Evolutionary conservation across 2,329 filamentous ascomycete genomes (phyloP).

Genomic region (Chaetomium olivaceum): DNA sequence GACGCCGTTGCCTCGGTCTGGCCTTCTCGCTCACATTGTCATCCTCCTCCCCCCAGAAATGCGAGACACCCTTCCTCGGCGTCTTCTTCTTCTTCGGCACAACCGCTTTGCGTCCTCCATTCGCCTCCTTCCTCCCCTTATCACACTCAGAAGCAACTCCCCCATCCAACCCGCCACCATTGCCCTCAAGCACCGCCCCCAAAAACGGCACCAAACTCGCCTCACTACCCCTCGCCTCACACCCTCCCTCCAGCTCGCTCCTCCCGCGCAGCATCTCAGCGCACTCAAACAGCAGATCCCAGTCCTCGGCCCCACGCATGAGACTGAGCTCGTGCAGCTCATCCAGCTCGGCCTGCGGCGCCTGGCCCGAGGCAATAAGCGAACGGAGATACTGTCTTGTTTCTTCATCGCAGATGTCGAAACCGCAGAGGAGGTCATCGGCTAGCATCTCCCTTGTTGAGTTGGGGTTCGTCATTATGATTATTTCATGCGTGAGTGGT

Average conservation of each 20-base stretch:
- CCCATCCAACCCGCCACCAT: background rate
- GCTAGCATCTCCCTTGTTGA: background rate
- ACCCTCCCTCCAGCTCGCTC: background rate
- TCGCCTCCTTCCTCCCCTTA: too few relatives aligned
- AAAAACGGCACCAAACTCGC: conserved; percentile 25
- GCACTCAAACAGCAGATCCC: conserved; percentile 39
- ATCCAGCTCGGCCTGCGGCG: conserved; percentile 33
- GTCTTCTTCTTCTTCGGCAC: background rate
- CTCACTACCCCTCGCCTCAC: background rate
- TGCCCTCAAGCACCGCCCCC: conserved; percentile 7
- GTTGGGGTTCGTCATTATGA: background rate
- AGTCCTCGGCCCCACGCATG: conserved; percentile 39
- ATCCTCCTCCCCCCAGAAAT: conserved; percentile 22
- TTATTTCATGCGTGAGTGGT: background rate
- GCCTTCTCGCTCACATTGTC: background rate
- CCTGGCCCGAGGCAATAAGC: conserved; percentile 33
- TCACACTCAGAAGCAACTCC: background rate
- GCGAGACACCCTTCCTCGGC: conserved; percentile 16
- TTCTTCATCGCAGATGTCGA: conserved; percentile 35
- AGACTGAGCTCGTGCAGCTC: conserved; percentile 36
- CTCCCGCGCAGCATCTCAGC: conserved; percentile 35
- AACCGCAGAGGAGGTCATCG: conserved; percentile 38
- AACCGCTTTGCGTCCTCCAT: background rate
- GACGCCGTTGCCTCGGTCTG: background rate
- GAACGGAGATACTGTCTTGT: conserved; percentile 35